phyloP scores from a whole-genome alignment of 140 eudicot species.

The Flaveria floridana region DNA sequence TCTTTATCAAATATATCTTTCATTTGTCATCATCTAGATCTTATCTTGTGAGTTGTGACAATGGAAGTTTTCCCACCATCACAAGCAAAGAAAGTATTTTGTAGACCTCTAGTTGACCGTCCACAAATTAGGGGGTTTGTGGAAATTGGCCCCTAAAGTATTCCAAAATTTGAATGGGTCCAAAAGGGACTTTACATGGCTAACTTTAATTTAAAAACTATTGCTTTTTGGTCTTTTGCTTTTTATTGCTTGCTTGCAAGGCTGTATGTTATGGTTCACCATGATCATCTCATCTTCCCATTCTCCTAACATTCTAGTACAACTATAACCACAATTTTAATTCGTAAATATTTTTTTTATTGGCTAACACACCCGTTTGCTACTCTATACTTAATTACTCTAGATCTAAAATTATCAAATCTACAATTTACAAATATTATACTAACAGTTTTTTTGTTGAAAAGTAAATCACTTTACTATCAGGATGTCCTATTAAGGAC shows the following conservation, averaged over 20 bases:
- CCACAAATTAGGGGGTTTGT: conserved; percentile 35
- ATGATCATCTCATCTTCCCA: conserved; percentile 33
- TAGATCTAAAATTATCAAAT: too few species aligned
- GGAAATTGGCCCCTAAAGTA: conserved; percentile 33
- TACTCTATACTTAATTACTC: too few species aligned
- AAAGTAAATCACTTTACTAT: too few species aligned
- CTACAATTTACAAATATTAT: too few species aligned
- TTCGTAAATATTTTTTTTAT: neutral
- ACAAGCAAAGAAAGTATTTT: conserved; percentile 30
- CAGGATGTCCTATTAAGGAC: too few species aligned
- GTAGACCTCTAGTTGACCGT: conserved; percentile 28
- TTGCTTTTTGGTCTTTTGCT: conserved; percentile 26
- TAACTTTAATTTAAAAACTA: conserved; percentile 19
- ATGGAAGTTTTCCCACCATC: conserved; percentile 28
- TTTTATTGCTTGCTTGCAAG: conserved; percentile 32
- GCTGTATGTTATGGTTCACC: conserved; percentile 40
- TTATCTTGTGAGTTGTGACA: conserved; percentile 21
- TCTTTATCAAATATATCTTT: neutral
- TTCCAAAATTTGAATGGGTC: conserved; percentile 32
- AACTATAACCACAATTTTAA: neutral
- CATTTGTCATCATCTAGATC: neutral
- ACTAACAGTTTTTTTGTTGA: too few species aligned
- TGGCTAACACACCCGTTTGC: too few species aligned
- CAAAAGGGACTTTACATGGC: conserved; percentile 36
- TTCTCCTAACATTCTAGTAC: conserved; percentile 8